phyloP scores from a whole-genome alignment of 352 stramenopile species.

The Pythium volutum region DNA sequence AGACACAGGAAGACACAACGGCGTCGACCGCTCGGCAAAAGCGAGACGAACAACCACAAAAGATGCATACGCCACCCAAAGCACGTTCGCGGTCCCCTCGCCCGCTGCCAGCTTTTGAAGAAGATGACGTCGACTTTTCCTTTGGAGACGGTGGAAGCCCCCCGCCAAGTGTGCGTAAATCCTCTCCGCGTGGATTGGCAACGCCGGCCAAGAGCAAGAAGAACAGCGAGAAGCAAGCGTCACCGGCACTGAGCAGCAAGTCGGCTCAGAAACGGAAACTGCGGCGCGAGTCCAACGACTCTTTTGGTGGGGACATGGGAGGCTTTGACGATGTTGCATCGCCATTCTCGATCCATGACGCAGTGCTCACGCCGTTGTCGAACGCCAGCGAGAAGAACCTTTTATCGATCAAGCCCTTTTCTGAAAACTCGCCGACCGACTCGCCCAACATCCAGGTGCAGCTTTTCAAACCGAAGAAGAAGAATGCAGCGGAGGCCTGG shows the following conservation, averaged over 20 bases:
- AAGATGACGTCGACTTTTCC: slow-evolving; percentile 12
- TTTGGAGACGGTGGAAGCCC: slow-evolving; percentile 9
- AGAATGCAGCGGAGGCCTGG: slow-evolving; percentile 20
- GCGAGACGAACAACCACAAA: neutral
- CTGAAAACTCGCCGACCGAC: slow-evolving; percentile 21
- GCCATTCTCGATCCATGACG: slow-evolving; percentile 61
- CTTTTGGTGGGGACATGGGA: slow-evolving; percentile 18
- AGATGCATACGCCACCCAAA: slow-evolving; percentile 3
- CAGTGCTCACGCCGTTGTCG: slow-evolving; percentile 59
- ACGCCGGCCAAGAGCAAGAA: slow-evolving; percentile 12
- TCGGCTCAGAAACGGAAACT: slow-evolving; percentile 22
- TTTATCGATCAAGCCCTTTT: slow-evolving; percentile 53
- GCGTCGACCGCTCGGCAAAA: neutral
- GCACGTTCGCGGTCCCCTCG: neutral
- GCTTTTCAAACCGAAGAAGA: slow-evolving; percentile 48
- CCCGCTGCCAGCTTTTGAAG: neutral
- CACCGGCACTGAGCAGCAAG: slow-evolving; percentile 15
- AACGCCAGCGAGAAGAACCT: slow-evolving; percentile 70
- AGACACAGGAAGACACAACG: slow-evolving; percentile 8
- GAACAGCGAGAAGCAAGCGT: neutral
- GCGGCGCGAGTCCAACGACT: slow-evolving; percentile 30
- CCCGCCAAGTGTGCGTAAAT: neutral
- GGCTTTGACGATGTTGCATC: slow-evolving; percentile 43
- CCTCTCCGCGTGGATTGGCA: neutral
- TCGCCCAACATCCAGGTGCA: slow-evolving; percentile 53